phyloP scores from a whole-genome alignment of 139 green algal species.

The Helicosporidium sp. region DNA sequence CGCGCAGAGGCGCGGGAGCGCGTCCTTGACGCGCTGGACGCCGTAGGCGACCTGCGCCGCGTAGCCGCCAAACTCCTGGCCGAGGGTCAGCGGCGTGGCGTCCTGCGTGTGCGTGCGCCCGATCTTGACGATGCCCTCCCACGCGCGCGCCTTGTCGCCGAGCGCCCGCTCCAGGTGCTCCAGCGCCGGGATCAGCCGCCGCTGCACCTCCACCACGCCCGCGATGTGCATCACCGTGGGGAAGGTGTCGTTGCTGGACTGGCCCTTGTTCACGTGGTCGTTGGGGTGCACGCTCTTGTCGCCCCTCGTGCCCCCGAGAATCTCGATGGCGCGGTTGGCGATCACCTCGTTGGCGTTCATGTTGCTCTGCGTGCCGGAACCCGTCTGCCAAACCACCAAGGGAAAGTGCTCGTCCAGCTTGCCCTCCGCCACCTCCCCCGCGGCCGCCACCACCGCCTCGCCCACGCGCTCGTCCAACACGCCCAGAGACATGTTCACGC shows the following conservation, averaged over 20 bases:
- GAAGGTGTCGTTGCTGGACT: slow-evolving; percentile 92
- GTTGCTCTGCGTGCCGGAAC: slow-evolving; percentile 81
- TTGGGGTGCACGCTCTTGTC: slow-evolving; percentile 84
- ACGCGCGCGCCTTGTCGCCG: slow-evolving; percentile 50
- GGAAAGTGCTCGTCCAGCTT: slow-evolving; percentile 80
- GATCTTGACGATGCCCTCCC: slow-evolving; percentile 83
- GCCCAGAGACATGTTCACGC: slow-evolving; percentile 55
- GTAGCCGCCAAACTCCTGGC: slow-evolving; percentile 87
- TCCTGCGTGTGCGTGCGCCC: slow-evolving; percentile 86
- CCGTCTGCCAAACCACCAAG: slow-evolving; percentile 85
- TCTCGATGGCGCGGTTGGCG: slow-evolving; percentile 62
- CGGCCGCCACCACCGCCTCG: slow-evolving; percentile 43
- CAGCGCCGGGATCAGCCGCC: slow-evolving; percentile 52
- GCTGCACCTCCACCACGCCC: slow-evolving; percentile 42
- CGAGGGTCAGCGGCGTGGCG: slow-evolving; percentile 69
- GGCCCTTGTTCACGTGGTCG: slow-evolving; percentile 90
- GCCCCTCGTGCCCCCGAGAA: slow-evolving; percentile 57
- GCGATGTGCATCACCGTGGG: slow-evolving; percentile 91
- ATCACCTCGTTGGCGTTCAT: slow-evolving; percentile 97
- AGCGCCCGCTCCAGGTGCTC: slow-evolving; percentile 40
- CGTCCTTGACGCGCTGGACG: slow-evolving; percentile 41
- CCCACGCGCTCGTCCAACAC: slow-evolving; percentile 38
- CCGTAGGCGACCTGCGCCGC: slow-evolving; percentile 59
- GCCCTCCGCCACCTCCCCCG: slow-evolving; percentile 57
- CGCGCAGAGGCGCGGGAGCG: slow-evolving; percentile 56